Conservation (phyloP, 2,329 filamentous ascomycete genomes). For the Talaromyces pinophilus region DNA sequence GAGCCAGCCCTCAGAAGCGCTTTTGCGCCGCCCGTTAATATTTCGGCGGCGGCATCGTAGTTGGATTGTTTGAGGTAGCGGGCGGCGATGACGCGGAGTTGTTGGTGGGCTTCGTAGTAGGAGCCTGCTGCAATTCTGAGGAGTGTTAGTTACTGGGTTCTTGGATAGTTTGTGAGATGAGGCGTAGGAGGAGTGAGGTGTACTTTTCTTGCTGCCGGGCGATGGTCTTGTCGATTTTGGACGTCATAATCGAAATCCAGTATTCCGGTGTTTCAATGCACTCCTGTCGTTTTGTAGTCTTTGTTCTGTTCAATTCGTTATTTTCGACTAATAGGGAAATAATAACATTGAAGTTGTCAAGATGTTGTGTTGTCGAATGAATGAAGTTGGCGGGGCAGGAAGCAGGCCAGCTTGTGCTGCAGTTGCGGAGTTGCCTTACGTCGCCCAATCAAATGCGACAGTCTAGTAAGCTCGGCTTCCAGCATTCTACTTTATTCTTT, state of each 20-base stretch:
- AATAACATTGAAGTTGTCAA: not conserved
- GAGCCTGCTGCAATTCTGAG: slow-evolving; percentile 81
- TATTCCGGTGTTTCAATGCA: not conserved
- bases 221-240: slow-evolving; percentile 67
- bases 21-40: slow-evolving; percentile 80
- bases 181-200: not conserved
- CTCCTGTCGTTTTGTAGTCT: not conserved
- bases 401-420: slow-evolving; percentile 10
- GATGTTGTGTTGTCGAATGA: not conserved
- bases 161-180: not conserved
- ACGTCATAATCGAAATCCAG: slow-evolving; percentile 37
- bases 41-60: slow-evolving; percentile 81
- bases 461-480: not conserved
- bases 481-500: not conserved
- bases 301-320: not conserved
- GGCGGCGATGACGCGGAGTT: slow-evolving; percentile 90
- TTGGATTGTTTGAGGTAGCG: slow-evolving; percentile 88
- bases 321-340: not conserved
- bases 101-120: slow-evolving; percentile 98
- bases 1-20: slow-evolving; percentile 64
- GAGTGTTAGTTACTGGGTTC: not conserved
- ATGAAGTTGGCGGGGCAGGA: slow-evolving; percentile 15
- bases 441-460: not conserved
- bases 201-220: slow-evolving; percentile 76
- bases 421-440: slow-evolving; percentile 8